Base-by-base conservation (phyloP, 148 eudicot species). In the Rhododendron henanense region DNA sequence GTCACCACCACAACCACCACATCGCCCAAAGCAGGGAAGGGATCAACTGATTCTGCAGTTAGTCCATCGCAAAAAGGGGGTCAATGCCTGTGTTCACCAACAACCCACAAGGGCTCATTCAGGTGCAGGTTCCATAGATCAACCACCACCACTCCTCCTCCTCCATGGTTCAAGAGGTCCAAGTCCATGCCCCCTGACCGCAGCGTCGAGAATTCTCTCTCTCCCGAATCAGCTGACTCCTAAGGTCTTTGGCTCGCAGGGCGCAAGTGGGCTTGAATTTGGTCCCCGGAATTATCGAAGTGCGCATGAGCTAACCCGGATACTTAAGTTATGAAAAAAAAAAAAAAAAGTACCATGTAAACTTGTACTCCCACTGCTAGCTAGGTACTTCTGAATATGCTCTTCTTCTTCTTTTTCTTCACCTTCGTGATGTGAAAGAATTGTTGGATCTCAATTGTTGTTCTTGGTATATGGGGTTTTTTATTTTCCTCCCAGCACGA, bases 101-200 rank as follows among this genome's bases (percentile, higher is more conserved):
- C 87, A 57, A 86, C 87, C 59, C 87, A 86, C 33, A 84, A 86
- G 81, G 87, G 87, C 48, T 86, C 87, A 16, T 86, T 86, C 73
- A 86, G 87, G 87, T 86, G 87, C 87, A 81, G 87, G 79, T 74
- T 86, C 57, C 87, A 86, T 5, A 73, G 87, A 69, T 61, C 87
- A 11, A 74, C 23, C 7, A 47, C 87, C 16, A 1, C 73, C 16
- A 31, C 19, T 14, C 5, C 75, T 69, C 33, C 76, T 71, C 37
- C 39, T 81, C 74, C 73, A 31, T 53, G 81, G 87, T 86, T 69
- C 87, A 55, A 86, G 74, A 81, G 87, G 44, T 86, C 87, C 84
- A 86, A 81, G 1, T 86, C 87, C 74, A 86, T 86, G 87, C 84
- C 87, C n/a, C 73, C 18, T 28, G 39, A 61, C 6, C 87, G 85